These are phyloP conservation scores for Gymnopilus dilepis DNA, from an alignment of 768 basidiomycete genomes.

Conservation along the genomic window DNA sequence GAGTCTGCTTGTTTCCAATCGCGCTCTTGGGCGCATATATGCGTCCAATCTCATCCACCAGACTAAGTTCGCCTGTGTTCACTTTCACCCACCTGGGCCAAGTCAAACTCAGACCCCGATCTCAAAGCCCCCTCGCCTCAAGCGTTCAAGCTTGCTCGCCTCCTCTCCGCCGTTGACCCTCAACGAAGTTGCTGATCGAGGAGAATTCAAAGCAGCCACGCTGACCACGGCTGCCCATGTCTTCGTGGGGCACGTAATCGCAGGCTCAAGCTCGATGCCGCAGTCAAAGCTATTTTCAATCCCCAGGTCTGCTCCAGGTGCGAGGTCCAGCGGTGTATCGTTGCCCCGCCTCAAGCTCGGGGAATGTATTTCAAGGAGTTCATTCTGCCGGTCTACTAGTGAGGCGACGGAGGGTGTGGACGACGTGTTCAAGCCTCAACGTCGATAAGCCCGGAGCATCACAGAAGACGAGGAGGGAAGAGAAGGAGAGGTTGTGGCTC, in stretches of 20 bases:
- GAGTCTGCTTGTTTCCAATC: no score
- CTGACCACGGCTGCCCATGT: background rate
- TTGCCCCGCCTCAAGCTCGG: background rate
- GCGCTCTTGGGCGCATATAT: no score
- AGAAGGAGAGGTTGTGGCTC: background rate
- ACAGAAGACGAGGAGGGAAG: background rate
- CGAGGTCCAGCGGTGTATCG: background rate
- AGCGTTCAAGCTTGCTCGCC: background rate
- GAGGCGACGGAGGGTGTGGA: background rate
- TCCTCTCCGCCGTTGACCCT: background rate
- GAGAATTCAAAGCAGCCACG: background rate
- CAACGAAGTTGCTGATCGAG: background rate
- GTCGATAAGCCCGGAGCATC: background rate
- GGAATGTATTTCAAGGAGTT: no score
- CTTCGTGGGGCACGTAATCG: no score
- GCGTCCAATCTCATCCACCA: background rate
- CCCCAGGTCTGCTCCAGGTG: no score
- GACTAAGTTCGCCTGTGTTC: no score
- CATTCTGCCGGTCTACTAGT: background rate
- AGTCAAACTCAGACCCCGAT: background rate
- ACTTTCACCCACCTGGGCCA: background rate
- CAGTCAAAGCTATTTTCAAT: background rate
- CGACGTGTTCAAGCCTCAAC: background rate
- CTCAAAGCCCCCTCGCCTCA: background rate
- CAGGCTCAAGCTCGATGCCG: background rate